A percentile compares a stretch with the other conserved stretches of the same genome.
These are phyloP conservation scores for Rhytidhysteron rufulum DNA, from an alignment of 2,329 filamentous ascomycete genomes.

Conservation along the genomic window DNA sequence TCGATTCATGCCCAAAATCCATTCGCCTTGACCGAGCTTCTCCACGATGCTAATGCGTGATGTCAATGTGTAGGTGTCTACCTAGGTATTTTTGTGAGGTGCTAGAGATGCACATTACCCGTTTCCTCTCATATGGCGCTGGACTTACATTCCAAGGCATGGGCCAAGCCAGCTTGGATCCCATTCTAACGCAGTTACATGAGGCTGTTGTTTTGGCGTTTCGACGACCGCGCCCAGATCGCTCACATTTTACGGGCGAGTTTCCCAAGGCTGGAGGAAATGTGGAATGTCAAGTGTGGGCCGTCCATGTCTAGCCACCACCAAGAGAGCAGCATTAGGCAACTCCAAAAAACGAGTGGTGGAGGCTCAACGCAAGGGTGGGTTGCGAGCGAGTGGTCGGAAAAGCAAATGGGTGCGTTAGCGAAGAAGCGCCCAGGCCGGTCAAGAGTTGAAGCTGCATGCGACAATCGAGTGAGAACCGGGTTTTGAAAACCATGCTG, in stretches of 20 bases:
- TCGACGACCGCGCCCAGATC: too few species aligned
- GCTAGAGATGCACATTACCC: conserved; percentile 3
- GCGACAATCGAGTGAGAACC: conserved; percentile 27
- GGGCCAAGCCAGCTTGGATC: too few species aligned
- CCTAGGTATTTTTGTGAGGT: not conserved
- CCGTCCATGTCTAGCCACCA: too few species aligned
- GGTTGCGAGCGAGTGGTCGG: conserved; percentile 6
- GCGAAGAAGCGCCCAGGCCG: conserved; percentile 14
- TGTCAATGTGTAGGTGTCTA: not conserved
- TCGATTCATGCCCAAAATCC: too few species aligned
- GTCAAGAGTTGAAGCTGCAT: conserved; percentile 30
- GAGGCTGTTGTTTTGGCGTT: conserved; percentile 5
- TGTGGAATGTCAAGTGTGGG: too few species aligned
- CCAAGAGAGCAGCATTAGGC: too few species aligned
- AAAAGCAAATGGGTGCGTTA: conserved; percentile 14
- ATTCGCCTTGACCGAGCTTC: conserved; percentile 19
- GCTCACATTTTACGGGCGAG: too few species aligned
- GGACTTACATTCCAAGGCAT: too few species aligned
- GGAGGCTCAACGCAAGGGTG: conserved; percentile 7
- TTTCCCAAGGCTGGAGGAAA: too few species aligned
- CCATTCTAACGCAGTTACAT: conserved; percentile 24
- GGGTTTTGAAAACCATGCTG: conserved; percentile 18
- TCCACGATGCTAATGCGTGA: conserved; percentile 12
- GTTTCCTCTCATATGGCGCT: too few species aligned
- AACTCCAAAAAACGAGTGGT: too few species aligned